Evolutionary conservation across 768 basidiomycete species (phyloP), one percentile per base, ranked within the genome.

Genomic region (Ramaria sp.): DNA sequence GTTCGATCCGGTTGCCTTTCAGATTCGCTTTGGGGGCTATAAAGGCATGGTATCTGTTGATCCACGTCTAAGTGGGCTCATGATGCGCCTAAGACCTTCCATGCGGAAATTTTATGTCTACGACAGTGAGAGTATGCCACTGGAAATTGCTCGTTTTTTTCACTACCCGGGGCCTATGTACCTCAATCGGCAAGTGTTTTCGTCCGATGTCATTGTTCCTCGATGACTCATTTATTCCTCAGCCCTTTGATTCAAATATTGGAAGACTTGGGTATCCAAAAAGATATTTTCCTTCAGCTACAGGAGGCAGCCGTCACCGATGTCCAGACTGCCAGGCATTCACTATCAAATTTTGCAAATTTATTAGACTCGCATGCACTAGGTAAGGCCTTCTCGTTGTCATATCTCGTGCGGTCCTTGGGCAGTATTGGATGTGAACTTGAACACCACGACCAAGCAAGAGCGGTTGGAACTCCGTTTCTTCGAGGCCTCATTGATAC

Each of bases 11-110:
- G 57, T 42, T 12, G 61, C 58, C 76, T 85, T 82, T 64, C 87
- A 87, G 69, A 89, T 91, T 48, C 80, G 90, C 44, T 85, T 91
- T 63, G 64, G 91, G 43, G 89, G 87, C 18, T 88, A 74, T 67
- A 93, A 93, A 65, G 91, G 90, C 0, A 78, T 92, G 22, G 84
- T 92, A 0, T 73, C 69, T 3, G 73, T 91, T 10, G 88, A 92
- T 60, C 66, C 61, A 3, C 52, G 57, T 22, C 62, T 88, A 2
- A 68, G 70, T 15, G 80, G 80, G 0, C 77, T 82, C 48, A 75
- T 73, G 16, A 85, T 92, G 83, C 74, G 82, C 27, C 63, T 89
- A 8, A 72, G 89, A 32, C 66, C 68, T 5, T 85, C 84, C 0
- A 90, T 90, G 87, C 75, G 73, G 34, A 92, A 92, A 60, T 91